Evolutionary conservation across 495 filamentous ascomycete genomes (phyloP).

Genomic region (Neurospora discreta): DNA sequence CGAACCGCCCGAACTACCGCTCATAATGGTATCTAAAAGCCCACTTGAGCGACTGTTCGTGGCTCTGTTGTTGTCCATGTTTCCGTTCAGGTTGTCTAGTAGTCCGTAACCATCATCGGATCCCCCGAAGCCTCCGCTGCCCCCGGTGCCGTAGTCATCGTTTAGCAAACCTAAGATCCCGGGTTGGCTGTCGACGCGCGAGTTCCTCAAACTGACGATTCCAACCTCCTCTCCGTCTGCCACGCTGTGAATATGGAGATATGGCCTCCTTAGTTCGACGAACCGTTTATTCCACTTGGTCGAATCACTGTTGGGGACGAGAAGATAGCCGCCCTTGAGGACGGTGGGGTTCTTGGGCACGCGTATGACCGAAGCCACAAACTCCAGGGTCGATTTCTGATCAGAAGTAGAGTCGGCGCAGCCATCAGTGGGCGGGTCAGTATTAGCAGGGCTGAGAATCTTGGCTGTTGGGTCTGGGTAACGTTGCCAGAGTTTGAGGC

Average conservation of each 20-base stretch:
- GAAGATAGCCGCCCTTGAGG: slow-evolving; percentile 74
- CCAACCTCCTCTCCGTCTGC: slow-evolving; percentile 82
- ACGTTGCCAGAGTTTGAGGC: slow-evolving; percentile 66
- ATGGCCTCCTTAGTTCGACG: slow-evolving; percentile 85
- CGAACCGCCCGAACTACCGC: background rate
- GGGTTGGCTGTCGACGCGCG: slow-evolving; percentile 77
- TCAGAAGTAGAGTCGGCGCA: slow-evolving; percentile 19
- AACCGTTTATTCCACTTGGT: slow-evolving; percentile 82
- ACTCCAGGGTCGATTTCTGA: slow-evolving; percentile 32
- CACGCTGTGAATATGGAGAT: slow-evolving; percentile 77
- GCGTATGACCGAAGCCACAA: slow-evolving; percentile 56
- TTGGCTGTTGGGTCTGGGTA: slow-evolving; percentile 61
- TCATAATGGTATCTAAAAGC: background rate
- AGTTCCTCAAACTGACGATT: slow-evolving; percentile 74
- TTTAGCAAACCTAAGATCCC: slow-evolving; percentile 70
- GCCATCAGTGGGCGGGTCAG: slow-evolving; percentile 60
- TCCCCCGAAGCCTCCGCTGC: background rate
- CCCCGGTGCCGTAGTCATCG: slow-evolving; percentile 9
- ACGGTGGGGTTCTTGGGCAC: slow-evolving; percentile 63
- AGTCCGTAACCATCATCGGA: background rate
- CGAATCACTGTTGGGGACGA: slow-evolving; percentile 62
- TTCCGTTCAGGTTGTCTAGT: background rate
- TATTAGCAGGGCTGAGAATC: slow-evolving; percentile 66
- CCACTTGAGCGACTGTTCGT: background rate
- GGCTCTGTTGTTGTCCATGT: slow-evolving; percentile 2